Conservation (phyloP, 768 basidiomycete species). For the Leccinum pellstonianum region DNA sequence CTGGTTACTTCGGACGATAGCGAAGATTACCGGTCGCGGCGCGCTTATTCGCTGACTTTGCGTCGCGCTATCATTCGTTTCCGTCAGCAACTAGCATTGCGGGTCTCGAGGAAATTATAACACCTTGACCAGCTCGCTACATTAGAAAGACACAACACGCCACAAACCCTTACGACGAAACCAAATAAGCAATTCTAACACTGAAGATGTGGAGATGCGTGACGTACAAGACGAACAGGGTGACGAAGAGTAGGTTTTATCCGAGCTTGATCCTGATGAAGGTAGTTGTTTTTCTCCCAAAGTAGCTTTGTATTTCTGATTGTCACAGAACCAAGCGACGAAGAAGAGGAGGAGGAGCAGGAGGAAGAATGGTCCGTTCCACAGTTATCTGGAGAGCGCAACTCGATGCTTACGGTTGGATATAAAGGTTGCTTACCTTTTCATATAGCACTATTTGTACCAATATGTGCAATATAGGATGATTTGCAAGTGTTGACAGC, state of each 20-base stretch:
- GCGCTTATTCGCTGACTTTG: too few relatives aligned
- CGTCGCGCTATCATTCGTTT: too few relatives aligned
- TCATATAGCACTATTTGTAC: too few relatives aligned
- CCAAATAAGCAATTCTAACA: conserved; percentile 46
- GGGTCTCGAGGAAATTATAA: too few relatives aligned
- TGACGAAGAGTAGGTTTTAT: conserved; percentile 74
- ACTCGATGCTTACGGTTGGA: conserved; percentile 89
- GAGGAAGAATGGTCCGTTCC: conserved; percentile 38
- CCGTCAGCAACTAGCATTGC: too few relatives aligned
- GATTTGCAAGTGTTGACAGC: too few relatives aligned
- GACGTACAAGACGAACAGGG: conserved; percentile 73
- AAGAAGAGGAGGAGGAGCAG: conserved; percentile 29
- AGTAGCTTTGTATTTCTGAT: conserved; percentile 4
- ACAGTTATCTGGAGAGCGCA: conserved; percentile 59
- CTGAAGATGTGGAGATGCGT: conserved; percentile 87
- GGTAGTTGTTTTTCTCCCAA: conserved; percentile 38
- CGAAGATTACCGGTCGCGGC: too few relatives aligned
- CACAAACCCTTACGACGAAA: too few relatives aligned
- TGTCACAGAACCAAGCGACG: conserved; percentile 47
- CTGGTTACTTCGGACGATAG: too few relatives aligned
- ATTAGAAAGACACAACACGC: too few relatives aligned
- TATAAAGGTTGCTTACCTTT: conserved; percentile 45
- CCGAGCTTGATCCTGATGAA: conserved; percentile 61
- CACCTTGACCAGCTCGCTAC: too few relatives aligned
- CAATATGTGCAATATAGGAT: too few relatives aligned